Percentiles rank a stretch among this genome's conserved stretches.
phyloP scores from a whole-genome alignment of 2,329 filamentous ascomycete species.

The Lasiodiplodia sp. region DNA sequence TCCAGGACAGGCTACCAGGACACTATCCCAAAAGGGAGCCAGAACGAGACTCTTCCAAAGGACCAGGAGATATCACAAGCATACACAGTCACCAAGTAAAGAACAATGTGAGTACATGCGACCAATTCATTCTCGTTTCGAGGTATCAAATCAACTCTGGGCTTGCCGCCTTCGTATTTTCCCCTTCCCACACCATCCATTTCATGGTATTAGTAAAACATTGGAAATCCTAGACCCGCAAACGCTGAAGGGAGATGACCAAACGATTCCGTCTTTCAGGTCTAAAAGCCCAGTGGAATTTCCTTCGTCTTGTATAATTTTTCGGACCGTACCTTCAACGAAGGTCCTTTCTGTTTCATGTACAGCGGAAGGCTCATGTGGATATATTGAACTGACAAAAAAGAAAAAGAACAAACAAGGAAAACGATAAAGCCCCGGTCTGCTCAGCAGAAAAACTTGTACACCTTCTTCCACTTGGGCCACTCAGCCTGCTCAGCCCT shows the following conservation, averaged over 20 bases:
- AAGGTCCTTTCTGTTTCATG: conserved; percentile 5
- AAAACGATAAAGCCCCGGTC: not conserved
- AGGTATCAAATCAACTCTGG: not conserved
- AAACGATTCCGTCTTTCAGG: not conserved
- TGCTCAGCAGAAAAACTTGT: conserved; percentile 56
- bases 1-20: too few relatives aligned
- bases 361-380: not conserved
- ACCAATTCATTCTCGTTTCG: not conserved
- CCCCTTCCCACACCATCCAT: not conserved
- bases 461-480: conserved; percentile 58
- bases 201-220: not conserved
- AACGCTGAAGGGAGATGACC: not conserved
- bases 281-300: not conserved
- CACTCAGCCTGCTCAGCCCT: conserved; percentile 69
- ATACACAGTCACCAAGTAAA: not conserved
- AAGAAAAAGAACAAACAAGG: conserved; percentile 3
- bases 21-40: too few relatives aligned
- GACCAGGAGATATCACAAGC: too few relatives aligned
- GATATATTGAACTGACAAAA: conserved; percentile 16
- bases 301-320: not conserved
- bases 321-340: not conserved
- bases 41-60: too few relatives aligned
- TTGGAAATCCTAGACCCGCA: not conserved
- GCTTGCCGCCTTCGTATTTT: not conserved
- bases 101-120: not conserved